Base-by-base conservation (phyloP, 164 flowering plant genomes). In the Nymphaea colorata region DNA sequence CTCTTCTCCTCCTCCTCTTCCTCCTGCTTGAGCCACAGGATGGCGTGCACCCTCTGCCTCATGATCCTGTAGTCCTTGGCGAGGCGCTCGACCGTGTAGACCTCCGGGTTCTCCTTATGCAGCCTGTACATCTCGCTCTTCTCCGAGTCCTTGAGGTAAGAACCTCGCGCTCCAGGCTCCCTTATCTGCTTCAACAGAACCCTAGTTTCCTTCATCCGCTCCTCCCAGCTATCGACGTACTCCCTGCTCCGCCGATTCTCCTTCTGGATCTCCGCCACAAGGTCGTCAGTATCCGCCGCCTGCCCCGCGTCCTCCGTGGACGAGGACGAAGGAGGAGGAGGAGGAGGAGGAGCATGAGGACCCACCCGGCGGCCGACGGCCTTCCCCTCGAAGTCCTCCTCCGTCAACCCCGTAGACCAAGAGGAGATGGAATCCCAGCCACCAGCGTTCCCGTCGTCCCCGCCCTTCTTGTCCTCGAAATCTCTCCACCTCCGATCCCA, bases 11-110 rank as follows among this genome's bases (percentile, higher is more conserved):
- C 84, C 73, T 91, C 94, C 74, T 87, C 98, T 73, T 91, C 96
- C 41, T 70, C 67, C 77, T 93, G 89, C 79, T 89, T 91, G 55
- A 93, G 79, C 93, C 93, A 93, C 67, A 93, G 81, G 77, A 93
- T 91, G 11, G 97, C 96, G 64, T 89, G 96, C 57, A 93, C 98
- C 69, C 98, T 78, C 76, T 93, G 98, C 76, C 97, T 76, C 97
- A 93, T 84, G 15, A 93, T 84, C 76, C 90, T 77, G 67, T 86
- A 93, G 69, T 93, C 97, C 73, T 86, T 87, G 0, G 98, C 98
- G 68, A 93, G 76, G 73, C 67, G 85, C 82, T 93, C 98, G 12
- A 91, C 83, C 0, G 89, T 89, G 71, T 93, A 86, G 43, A 81
- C 80, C 77, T 89, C 90, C 16, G 97, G 96, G 73, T 93, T 80